phyloP scores from a whole-genome alignment of 768 basidiomycete species.

The Leccinum imitatum region DNA sequence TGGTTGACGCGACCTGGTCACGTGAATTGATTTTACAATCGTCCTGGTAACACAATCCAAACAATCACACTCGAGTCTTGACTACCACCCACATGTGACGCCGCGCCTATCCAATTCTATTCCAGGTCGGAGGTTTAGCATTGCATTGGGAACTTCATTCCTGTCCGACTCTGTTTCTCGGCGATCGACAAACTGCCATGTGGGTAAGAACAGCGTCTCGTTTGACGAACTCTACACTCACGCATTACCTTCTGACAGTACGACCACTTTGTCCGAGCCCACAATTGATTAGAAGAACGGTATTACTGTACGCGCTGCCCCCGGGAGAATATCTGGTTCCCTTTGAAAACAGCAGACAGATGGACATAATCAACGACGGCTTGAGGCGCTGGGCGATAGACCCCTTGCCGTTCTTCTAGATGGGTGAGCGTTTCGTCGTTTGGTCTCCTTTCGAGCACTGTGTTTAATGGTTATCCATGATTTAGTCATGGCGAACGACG shows the following conservation, averaged over 20 bases:
- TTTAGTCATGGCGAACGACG: conserved; percentile 6
- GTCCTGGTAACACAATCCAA: too few species aligned
- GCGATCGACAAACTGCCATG: not conserved
- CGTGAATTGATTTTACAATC: conserved; percentile 20
- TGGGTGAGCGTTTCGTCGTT: conserved; percentile 15
- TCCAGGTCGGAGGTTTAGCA: not conserved
- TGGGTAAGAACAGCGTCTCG: conserved; percentile 21
- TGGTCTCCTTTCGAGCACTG: not conserved
- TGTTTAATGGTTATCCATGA: not conserved
- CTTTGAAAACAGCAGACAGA: not conserved
- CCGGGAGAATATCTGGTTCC: conserved; percentile 5
- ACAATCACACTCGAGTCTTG: too few species aligned
- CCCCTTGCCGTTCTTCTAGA: not conserved
- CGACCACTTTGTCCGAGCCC: too few species aligned
- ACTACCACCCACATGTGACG: too few species aligned
- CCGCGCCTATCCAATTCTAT: conserved; percentile 19
- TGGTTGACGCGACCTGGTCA: conserved; percentile 16
- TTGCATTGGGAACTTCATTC: too few species aligned
- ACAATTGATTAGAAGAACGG: too few species aligned
- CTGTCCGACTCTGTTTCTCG: too few species aligned
- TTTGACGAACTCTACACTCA: too few species aligned
- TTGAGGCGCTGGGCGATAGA: conserved; percentile 11
- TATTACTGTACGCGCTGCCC: not conserved
- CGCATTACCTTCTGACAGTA: too few species aligned
- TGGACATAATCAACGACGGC: not conserved